These are phyloP conservation scores for Jacaranda mimosifolia DNA, from an alignment of 257 asterid species.

Conservation along the genomic window DNA sequence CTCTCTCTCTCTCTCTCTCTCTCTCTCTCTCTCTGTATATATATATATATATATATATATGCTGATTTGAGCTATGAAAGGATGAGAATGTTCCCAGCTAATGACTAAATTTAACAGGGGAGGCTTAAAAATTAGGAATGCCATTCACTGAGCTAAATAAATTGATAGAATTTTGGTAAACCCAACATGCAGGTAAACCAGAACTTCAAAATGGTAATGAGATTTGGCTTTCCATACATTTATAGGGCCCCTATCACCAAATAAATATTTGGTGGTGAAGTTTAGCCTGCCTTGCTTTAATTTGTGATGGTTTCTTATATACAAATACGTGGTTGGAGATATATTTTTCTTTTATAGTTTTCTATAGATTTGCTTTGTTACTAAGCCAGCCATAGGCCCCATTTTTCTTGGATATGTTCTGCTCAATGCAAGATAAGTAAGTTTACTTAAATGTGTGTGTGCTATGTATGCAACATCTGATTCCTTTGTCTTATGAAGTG, in stretches of 20 bases:
- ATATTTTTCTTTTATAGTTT: neutral
- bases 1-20: no score
- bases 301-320: neutral
- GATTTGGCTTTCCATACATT: no score
- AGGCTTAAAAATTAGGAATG: neutral
- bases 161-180: neutral
- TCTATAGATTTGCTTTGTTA: neutral
- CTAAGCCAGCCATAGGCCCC: neutral
- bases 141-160: neutral
- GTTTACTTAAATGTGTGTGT: neutral
- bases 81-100: neutral
- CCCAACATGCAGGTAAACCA: neutral
- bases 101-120: neutral
- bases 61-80: neutral
- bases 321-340: neutral
- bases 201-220: no score
- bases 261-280: neutral
- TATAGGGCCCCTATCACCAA: no score
- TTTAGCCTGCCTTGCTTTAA: neutral
- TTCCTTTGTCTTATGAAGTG: slow-evolving; percentile 27
- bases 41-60: no score
- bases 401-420: neutral
- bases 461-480: neutral
- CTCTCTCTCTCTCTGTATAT: no score
- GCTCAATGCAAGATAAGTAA: neutral